phyloP scores from a whole-genome alignment of 306 rosid species.

The Biancaea sappan region DNA sequence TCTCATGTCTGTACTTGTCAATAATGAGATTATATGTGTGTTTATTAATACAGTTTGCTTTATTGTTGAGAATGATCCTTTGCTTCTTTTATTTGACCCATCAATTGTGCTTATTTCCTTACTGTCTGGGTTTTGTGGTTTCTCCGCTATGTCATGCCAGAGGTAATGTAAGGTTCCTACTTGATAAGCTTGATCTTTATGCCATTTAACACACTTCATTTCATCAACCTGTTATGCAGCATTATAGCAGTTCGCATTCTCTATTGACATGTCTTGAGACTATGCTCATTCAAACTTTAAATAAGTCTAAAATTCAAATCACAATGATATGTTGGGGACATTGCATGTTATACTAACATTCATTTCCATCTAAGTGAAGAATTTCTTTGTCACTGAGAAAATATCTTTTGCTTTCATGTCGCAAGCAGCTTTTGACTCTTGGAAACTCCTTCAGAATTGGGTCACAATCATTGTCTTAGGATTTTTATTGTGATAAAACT shows the following conservation, averaged over 20 bases:
- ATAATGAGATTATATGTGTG: neutral
- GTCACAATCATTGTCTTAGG: neutral
- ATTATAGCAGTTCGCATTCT: neutral
- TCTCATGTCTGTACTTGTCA: neutral
- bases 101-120: neutral
- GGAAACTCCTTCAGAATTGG: neutral
- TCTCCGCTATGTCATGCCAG: neutral
- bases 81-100: neutral
- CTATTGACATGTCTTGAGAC: neutral
- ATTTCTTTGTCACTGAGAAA: too few relatives aligned
- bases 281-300: neutral
- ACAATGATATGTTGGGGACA: neutral
- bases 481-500: neutral
- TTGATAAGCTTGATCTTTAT: neutral
- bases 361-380: neutral
- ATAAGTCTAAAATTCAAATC: too few relatives aligned
- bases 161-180: neutral
- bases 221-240: neutral
- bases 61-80: neutral
- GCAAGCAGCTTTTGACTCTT: slow-evolving; percentile 13
- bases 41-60: neutral
- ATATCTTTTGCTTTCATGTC: neutral
- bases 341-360: neutral
- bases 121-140: slow-evolving; percentile 14
- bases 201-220: neutral